phyloP scores from a whole-genome alignment of 2,329 filamentous ascomycete species.

The Talaromyces sp. region DNA sequence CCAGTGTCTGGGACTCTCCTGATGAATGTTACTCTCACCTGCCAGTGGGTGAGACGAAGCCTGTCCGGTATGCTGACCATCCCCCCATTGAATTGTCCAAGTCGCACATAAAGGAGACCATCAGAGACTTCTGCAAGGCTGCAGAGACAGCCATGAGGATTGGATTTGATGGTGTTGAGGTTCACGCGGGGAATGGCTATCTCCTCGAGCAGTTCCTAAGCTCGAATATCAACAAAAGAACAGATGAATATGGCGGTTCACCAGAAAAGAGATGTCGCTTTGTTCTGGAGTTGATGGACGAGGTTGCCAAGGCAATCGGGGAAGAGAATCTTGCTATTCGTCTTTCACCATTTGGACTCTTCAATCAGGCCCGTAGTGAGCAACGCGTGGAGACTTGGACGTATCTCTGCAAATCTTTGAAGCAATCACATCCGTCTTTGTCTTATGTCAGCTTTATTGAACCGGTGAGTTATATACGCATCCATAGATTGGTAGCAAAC shows the following conservation, averaged over 20 bases:
- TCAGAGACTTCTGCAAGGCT: slow-evolving; percentile 42
- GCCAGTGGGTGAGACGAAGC: slow-evolving; percentile 31
- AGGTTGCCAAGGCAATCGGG: slow-evolving; percentile 42
- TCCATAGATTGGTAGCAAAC: neutral
- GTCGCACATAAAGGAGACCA: slow-evolving; percentile 42
- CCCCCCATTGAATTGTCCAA: slow-evolving; percentile 43
- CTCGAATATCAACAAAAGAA: slow-evolving; percentile 47
- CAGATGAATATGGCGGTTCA: slow-evolving; percentile 48
- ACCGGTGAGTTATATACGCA: slow-evolving; percentile 32
- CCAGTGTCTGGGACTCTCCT: slow-evolving; percentile 43
- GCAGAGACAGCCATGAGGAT: slow-evolving; percentile 50
- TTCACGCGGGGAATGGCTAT: slow-evolving; percentile 49
- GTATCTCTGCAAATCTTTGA: slow-evolving; percentile 47
- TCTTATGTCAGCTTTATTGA: slow-evolving; percentile 55
- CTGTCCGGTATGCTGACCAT: slow-evolving; percentile 39
- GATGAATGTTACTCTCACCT: slow-evolving; percentile 41
- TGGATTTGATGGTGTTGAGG: slow-evolving; percentile 52
- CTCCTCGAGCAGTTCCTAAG: slow-evolving; percentile 51
- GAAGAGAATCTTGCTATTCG: slow-evolving; percentile 44
- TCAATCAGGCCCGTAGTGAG: slow-evolving; percentile 48
- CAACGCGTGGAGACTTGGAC: slow-evolving; percentile 52
- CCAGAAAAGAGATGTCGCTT: slow-evolving; percentile 53
- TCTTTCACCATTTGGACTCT: slow-evolving; percentile 47
- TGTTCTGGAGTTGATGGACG: slow-evolving; percentile 50
- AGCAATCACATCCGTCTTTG: slow-evolving; percentile 39